Conservation (phyloP, 139 green algal genomes). For the Haematococcus lacustris region DNA sequence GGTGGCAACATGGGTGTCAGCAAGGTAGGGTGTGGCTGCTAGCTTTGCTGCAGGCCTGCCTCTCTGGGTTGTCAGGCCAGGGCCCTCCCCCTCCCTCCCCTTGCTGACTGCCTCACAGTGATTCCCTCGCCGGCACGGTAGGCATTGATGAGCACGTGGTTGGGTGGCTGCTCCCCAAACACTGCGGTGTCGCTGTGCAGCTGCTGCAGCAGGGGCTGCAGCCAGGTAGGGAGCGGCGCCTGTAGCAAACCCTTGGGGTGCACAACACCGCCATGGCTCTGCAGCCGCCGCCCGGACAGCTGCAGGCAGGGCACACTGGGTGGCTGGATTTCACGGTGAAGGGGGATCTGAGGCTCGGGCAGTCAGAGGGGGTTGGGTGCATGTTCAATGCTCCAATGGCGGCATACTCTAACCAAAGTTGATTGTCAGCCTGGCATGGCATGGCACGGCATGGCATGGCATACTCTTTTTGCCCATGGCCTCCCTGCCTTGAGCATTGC, state of each 20-base stretch:
- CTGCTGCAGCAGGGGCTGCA: constrained; percentile 24
- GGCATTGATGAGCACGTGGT: constrained; percentile 64
- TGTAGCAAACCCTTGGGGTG: constrained; percentile 52
- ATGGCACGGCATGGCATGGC: no score
- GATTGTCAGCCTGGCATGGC: no score
- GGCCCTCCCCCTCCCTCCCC: not conserved
- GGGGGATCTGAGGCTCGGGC: no score
- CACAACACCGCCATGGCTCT: constrained; percentile 54
- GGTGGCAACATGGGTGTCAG: not conserved
- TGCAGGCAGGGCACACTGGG: no score
- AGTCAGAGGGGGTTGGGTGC: no score
- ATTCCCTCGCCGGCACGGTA: constrained; percentile 63
- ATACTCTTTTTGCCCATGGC: no score
- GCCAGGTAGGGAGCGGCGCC: constrained; percentile 45
- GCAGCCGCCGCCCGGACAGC: constrained; percentile 51
- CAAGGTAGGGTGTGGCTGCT: no score
- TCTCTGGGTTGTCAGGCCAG: not conserved
- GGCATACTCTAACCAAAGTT: no score
- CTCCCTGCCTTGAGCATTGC: no score
- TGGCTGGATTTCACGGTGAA: no score
- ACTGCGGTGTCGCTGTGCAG: constrained; percentile 20
- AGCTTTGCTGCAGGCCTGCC: not conserved
- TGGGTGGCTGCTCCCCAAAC: constrained; percentile 31
- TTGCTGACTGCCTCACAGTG: constrained; percentile 34
- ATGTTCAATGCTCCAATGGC: no score